Base-by-base conservation (phyloP, 2,329 filamentous ascomycete genomes). In the Cladorrhinum sp. region DNA sequence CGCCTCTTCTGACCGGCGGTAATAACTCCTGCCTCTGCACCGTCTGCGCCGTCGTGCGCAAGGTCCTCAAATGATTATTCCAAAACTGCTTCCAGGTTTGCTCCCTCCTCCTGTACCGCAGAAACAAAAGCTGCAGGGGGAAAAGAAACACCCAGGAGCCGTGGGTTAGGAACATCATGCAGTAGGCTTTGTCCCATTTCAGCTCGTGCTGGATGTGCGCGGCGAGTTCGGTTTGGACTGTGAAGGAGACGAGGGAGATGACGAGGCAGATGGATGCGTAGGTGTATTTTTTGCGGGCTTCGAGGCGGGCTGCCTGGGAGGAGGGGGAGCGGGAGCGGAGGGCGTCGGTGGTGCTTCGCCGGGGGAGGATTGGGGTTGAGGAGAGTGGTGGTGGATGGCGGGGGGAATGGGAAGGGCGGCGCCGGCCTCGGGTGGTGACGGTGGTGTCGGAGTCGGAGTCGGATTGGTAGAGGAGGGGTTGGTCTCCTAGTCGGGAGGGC, bases 91-190 rank as follows among this genome's bases (percentile, higher is more conserved):
- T 74, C 91, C 92, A 98, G 0, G 92, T 88, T 70, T 90, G 80
- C 64, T 88, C 84, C 70, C 87, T 86, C 75, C 92, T 91, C 73
- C 92, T 90, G 14, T 95, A 65, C 59, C 94, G 88, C 64, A 98
- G 80, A 55, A 96, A 83, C 23, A 90, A 75, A 36, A 99, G 84
- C 75, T 96, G 92, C 10, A 84, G 77, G 0, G 93, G 94, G 91
- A 92, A 99, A 23, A 99, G 82, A 54, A 98, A 76, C 9, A 88
- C 75, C 95, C 95, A 99, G 1, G 92, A 96, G 59, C 94, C 90
- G 77, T 99, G 95, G 10, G 95, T 99, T 66, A 99, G 82, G 76
- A 96, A 97, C 82, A 99, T 86, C 95, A 99, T 99, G 80, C 92
- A 96, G 79, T 97, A 99, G n/a, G 95, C 91, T 79, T 99, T 99